phyloP scores from a whole-genome alignment of 31 red algal genomes.

The Odonthalia washingtoniensis region DNA sequence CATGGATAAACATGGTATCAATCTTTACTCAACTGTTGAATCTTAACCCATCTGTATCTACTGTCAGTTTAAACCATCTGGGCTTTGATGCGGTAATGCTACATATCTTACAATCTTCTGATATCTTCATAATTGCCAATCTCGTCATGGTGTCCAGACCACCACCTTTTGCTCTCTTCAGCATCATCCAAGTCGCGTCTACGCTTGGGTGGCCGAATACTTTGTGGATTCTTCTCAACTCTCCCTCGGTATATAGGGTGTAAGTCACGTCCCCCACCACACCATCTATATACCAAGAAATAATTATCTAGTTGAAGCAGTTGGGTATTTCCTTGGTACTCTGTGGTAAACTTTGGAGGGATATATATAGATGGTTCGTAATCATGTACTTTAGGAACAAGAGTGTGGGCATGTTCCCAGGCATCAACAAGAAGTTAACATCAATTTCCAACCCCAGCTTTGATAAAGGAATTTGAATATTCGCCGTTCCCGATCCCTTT shows the following conservation, averaged over 20 bases:
- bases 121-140: not conserved
- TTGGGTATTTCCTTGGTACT: not conserved
- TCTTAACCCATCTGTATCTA: constrained; percentile 1
- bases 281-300: not conserved
- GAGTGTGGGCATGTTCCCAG: not conserved
- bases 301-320: not conserved
- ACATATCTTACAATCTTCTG: not conserved
- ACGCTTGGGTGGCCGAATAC: not conserved
- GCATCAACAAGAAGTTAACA: not conserved
- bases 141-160: not conserved
- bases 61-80: constrained; percentile 2
- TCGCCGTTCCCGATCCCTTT: not conserved
- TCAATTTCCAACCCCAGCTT: not conserved
- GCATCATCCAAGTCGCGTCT: not conserved
- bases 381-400: not conserved
- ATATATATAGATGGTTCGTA: not conserved
- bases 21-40: constrained; percentile 1
- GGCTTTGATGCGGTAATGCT: not conserved
- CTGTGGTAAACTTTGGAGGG: no score
- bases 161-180: not conserved
- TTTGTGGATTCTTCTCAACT: constrained; percentile 13
- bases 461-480: not conserved
- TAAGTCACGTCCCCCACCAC: not conserved
- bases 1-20: not conserved
- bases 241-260: not conserved